Percentiles rank a stretch among this genome's conserved stretches.
Conservation (phyloP, 2,329 filamentous ascomycete genomes). For the Calonectria pteridis region DNA sequence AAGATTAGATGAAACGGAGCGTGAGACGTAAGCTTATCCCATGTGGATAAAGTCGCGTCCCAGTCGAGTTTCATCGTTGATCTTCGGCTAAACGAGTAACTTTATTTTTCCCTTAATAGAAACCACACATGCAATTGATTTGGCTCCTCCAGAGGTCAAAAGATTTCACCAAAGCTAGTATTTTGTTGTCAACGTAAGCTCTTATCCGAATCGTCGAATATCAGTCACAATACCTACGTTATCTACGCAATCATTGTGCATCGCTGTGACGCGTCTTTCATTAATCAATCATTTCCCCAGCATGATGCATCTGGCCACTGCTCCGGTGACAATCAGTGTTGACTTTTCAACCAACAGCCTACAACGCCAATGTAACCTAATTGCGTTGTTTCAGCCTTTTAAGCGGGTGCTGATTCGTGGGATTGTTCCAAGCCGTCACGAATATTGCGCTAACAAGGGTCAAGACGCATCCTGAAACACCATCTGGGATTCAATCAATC, state of each 20-base stretch:
- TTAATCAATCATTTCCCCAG: background rate
- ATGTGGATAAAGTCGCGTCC: background rate
- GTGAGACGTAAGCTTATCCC: background rate
- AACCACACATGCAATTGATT: background rate
- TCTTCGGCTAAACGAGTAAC: background rate
- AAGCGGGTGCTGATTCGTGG: slow-evolving; percentile 11
- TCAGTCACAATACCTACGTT: background rate
- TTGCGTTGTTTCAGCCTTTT: background rate
- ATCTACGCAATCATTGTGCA: background rate
- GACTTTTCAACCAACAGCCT: background rate
- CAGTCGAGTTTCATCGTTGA: background rate
- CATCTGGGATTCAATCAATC: background rate
- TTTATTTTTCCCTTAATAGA: background rate
- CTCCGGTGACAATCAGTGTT: background rate
- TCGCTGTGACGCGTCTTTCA: background rate
- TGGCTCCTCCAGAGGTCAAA: background rate
- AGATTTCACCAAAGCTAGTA: background rate
- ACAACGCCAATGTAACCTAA: background rate
- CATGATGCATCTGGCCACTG: background rate
- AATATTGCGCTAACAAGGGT: background rate
- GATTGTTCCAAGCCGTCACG: background rate
- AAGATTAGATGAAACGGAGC: background rate
- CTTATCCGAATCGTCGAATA: background rate
- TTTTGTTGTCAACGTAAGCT: background rate
- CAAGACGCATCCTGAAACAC: slow-evolving; percentile 6